Percentiles rank a stretch among this genome's conserved stretches.
These are phyloP conservation scores for Calonectria pseudoreteaudii DNA, from an alignment of 2,329 filamentous ascomycete species.

Conservation along the genomic window DNA sequence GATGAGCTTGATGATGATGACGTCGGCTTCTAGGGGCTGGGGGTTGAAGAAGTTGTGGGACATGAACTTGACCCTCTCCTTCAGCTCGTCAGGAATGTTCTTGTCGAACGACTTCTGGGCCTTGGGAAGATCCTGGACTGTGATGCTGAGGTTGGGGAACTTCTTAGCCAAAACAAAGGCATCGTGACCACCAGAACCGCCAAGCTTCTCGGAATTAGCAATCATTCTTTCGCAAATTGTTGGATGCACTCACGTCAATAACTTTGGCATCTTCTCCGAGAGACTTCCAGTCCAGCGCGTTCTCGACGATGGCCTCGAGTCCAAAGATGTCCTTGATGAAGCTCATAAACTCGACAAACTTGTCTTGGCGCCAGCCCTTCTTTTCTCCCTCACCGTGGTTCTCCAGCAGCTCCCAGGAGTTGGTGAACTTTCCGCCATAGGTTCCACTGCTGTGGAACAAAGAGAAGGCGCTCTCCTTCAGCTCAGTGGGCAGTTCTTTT, in stretches of 20 bases:
- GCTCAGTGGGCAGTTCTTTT: neutral
- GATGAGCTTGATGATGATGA: constrained; percentile 65
- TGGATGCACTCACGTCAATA: neutral
- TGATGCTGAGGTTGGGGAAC: constrained; percentile 50
- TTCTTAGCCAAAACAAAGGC: constrained; percentile 35
- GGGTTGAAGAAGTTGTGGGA: constrained; percentile 52
- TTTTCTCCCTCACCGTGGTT: neutral
- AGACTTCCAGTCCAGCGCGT: neutral
- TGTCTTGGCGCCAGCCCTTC: neutral
- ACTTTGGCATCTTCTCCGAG: neutral
- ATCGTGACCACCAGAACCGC: constrained; percentile 42
- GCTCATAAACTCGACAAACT: neutral
- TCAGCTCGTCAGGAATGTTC: constrained; percentile 38
- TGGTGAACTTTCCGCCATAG: neutral
- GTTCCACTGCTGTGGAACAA: neutral
- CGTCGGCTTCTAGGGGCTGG: constrained; percentile 53
- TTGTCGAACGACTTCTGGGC: neutral
- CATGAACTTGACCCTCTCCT: constrained; percentile 48
- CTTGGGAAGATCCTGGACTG: constrained; percentile 36
- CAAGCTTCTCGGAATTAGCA: constrained; percentile 33
- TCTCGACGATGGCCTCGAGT: neutral
- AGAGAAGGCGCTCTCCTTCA: neutral
- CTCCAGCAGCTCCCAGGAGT: neutral
- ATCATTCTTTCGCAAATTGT: neutral
- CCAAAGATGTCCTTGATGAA: constrained; percentile 1